Evolutionary conservation across 2,329 filamentous ascomycete species (phyloP), one percentile per base, ranked within the genome.

Genomic region (Sporothrix dimorphospora): DNA sequence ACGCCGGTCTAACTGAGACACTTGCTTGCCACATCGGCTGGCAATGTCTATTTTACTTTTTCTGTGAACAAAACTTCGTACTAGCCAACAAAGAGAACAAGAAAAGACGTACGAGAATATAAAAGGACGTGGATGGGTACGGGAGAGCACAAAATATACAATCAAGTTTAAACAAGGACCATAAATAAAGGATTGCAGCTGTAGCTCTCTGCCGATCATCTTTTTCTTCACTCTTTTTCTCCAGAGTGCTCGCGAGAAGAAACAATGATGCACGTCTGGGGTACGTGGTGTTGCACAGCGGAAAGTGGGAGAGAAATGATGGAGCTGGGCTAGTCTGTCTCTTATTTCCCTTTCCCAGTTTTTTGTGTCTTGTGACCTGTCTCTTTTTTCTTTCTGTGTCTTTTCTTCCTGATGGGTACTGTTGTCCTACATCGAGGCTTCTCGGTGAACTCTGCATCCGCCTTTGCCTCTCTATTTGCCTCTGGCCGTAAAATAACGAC

Each of bases 311-410:
- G 57, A 40, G 57, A 61, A 27, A 53, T 24, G 3, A 24, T 27
- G 49, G 45, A 19, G 14, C 19, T 7, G 14, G 14, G 49, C 49
- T 24, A 4, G 19, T 47, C 19, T 16, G n/a, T 40, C 0, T 38
- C 7, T 40, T n/a, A 21, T 40, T 40, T 61, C 55, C 40, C 57
- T 30, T 61, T 40, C 16, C 30, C 30, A 61, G 53, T 21, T 40
- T 61, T 59, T 61, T 5, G 57, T 40, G 57, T 61, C 30, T 61
- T 61, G 57, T 61, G 49, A 53, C 49, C 49, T 27, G 49, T 53
- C n/a, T 53, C 49, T 53, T 53, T 24, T 14, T 21, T 53, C n/a
- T 53, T 53, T 11, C n/a, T 53, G 49, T 21, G 49, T 12, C 21
- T 21, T 14, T 53, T 11, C 21, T 9, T 53, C 49, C 21, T 24